Evolutionary conservation across 768 basidiomycete genomes (phyloP).

Genomic region (Agrocybe praecox): DNA sequence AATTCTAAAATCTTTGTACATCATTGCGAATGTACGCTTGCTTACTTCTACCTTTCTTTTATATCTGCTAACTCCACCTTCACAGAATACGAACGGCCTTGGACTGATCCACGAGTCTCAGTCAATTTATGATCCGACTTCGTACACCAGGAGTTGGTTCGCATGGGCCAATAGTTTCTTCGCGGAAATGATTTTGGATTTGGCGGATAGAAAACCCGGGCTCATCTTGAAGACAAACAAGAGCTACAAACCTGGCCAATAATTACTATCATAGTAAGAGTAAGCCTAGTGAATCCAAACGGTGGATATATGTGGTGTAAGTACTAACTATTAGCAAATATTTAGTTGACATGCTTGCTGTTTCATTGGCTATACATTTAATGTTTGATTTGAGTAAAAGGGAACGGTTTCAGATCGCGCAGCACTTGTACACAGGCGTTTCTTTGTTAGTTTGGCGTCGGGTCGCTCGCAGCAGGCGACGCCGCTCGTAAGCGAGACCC

Average conservation of each 20-base stretch:
- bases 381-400: background rate
- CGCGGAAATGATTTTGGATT: conserved; percentile 79
- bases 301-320: background rate
- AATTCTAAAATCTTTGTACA: conserved; percentile 62
- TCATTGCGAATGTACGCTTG: conserved; percentile 65
- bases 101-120: conserved; percentile 82
- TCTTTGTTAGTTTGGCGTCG: background rate
- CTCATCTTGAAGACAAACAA: conserved; percentile 60
- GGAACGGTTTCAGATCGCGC: background rate
- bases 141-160: conserved; percentile 77
- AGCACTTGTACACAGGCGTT: background rate
- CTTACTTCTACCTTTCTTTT: background rate
- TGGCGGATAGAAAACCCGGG: conserved; percentile 72
- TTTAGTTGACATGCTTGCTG: background rate
- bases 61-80: background rate
- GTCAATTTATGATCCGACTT: conserved; percentile 55
- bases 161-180: conserved; percentile 87
- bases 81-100: conserved; percentile 69
- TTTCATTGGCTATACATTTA: background rate
- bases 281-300: background rate
- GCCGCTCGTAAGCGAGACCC: conserved; percentile 6
- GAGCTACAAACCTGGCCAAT: conserved; percentile 59
- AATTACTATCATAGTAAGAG: background rate
- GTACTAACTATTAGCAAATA: background rate
- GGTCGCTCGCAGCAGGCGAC: background rate